Percentiles rank a stretch among this genome's conserved stretches.
These are phyloP conservation scores for Aspergillus asperescens DNA, from an alignment of 495 filamentous ascomycete genomes.

Conservation along the genomic window DNA sequence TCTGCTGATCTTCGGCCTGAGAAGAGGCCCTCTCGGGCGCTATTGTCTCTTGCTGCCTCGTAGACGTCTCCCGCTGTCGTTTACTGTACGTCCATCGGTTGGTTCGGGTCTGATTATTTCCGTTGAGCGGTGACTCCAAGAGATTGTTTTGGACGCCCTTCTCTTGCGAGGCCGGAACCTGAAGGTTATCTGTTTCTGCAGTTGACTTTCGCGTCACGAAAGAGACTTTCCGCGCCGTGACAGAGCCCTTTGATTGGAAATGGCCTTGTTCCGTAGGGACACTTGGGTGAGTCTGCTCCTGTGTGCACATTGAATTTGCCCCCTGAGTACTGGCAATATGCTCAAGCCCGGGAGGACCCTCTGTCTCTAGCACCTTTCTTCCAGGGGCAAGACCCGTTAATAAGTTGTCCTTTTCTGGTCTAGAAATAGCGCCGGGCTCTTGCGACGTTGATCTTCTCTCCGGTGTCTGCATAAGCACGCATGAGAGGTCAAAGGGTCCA, in stretches of 20 bases:
- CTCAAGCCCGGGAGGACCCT: neutral
- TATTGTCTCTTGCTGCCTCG: neutral
- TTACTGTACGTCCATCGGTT: constrained; percentile 24
- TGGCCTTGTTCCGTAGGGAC: neutral
- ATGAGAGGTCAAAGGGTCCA: constrained; percentile 26
- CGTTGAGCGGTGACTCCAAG: neutral
- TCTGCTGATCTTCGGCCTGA: neutral
- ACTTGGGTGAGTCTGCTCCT: neutral
- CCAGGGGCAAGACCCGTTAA: neutral
- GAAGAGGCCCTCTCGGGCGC: neutral
- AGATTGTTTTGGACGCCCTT: neutral
- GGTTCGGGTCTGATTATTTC: neutral
- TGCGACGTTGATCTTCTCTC: neutral
- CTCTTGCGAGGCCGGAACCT: neutral
- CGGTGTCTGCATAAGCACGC: constrained; percentile 28
- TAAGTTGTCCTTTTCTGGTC: neutral
- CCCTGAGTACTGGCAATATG: neutral
- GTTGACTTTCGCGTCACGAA: constrained; percentile 17
- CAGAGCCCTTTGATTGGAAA: neutral
- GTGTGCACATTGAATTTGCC: neutral
- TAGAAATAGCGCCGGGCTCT: neutral
- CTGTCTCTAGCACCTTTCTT: neutral
- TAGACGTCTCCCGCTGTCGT: constrained; percentile 3
- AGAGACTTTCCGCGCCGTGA: constrained; percentile 23
- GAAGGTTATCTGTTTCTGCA: neutral